These are phyloP conservation scores for Hymenoscyphus infarciens DNA, from an alignment of 2,329 filamentous ascomycete genomes.

Conservation along the genomic window DNA sequence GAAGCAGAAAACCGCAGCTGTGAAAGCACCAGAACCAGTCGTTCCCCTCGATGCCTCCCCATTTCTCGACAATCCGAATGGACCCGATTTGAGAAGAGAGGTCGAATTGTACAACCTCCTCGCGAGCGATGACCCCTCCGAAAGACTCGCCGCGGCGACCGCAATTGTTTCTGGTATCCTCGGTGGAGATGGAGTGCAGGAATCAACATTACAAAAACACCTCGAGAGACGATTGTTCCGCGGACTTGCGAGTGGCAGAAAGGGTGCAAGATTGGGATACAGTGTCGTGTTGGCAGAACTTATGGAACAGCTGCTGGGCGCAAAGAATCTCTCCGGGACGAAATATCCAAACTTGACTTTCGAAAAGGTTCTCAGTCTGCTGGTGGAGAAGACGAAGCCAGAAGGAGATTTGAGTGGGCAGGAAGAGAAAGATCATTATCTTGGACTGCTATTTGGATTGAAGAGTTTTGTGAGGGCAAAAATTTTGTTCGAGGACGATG, in stretches of 20 bases:
- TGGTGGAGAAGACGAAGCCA: constrained; percentile 53
- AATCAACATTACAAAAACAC: constrained; percentile 54
- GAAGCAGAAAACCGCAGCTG: constrained; percentile 12
- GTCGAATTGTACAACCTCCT: constrained; percentile 58
- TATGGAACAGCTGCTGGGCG: constrained; percentile 64
- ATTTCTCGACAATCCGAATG: constrained; percentile 51
- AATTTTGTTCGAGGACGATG: constrained; percentile 59
- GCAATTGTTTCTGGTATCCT: constrained; percentile 56
- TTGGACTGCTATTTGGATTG: constrained; percentile 83
- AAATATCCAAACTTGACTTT: constrained; percentile 57
- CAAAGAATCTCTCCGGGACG: constrained; percentile 40
- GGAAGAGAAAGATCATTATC: constrained; percentile 80
- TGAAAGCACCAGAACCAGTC: constrained; percentile 16
- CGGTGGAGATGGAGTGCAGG: constrained; percentile 46
- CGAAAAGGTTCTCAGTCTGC: constrained; percentile 49
- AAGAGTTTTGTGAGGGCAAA: constrained; percentile 81
- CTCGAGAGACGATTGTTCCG: constrained; percentile 71
- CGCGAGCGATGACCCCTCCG: constrained; percentile 53
- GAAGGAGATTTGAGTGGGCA: constrained; percentile 56
- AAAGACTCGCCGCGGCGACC: constrained; percentile 56
- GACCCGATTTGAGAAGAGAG: constrained; percentile 55
- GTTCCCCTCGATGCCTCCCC: constrained; percentile 32
- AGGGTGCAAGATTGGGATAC: constrained; percentile 84
- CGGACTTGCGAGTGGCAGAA: constrained; percentile 84
- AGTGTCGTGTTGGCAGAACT: constrained; percentile 84